A percentile compares a stretch with the other conserved stretches of the same genome.
Conservation (phyloP, 1,284 basidiomycete species). For the Tilletia indica region DNA sequence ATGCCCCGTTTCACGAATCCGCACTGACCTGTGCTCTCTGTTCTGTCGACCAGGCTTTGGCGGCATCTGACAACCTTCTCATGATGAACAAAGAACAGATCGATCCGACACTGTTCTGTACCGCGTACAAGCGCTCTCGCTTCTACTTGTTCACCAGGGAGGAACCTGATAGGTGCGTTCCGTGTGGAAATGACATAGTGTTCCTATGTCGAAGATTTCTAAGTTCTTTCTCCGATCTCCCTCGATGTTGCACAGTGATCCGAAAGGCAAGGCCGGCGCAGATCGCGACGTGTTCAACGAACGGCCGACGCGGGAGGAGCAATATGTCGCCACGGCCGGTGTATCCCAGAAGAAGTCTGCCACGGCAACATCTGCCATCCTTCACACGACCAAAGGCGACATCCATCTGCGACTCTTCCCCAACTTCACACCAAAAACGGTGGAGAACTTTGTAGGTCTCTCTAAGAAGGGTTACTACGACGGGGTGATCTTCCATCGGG, state of each 20-base stretch:
- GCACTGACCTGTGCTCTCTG: not conserved
- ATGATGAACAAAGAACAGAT: slow-evolving; percentile 67
- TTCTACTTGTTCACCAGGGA: slow-evolving; percentile 94
- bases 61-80: slow-evolving; percentile 90
- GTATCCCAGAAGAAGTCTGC: slow-evolving; percentile 59
- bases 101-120: slow-evolving; percentile 90
- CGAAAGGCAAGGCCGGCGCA: slow-evolving; percentile 61
- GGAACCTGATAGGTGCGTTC: slow-evolving; percentile 76
- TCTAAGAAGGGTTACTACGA: slow-evolving; percentile 91
- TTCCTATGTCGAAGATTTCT: not conserved
- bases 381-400: slow-evolving; percentile 94
- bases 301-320: slow-evolving; percentile 91
- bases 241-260: slow-evolving; percentile 63
- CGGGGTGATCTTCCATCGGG: slow-evolving; percentile 90
- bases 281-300: slow-evolving; percentile 99
- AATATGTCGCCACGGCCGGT: slow-evolving; percentile 76
- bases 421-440: slow-evolving; percentile 84
- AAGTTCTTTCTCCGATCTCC: not conserved
- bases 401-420: slow-evolving; percentile 84
- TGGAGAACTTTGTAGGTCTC: slow-evolving; percentile 96
- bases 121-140: slow-evolving; percentile 86
- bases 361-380: slow-evolving; percentile 63
- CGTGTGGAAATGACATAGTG: too few species aligned
- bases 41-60: slow-evolving; percentile 69
- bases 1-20: too few species aligned